A percentile compares a stretch with the other conserved stretches of the same genome.
These are phyloP conservation scores for Lepidium sativum DNA, from an alignment of 345 rosid species.

Conservation along the genomic window DNA sequence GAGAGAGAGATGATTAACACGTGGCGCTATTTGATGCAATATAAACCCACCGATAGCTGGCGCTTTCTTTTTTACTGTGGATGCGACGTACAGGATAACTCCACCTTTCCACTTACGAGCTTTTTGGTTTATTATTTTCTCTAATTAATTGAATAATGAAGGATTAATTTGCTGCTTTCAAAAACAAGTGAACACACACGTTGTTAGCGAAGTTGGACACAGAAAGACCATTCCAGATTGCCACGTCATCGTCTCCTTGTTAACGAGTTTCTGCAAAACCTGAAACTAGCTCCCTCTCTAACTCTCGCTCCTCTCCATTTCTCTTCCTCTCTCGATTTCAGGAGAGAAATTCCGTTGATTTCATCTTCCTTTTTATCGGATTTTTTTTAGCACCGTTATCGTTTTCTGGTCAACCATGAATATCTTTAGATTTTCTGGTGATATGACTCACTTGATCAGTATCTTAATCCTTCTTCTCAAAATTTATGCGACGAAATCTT, in stretches of 20 bases:
- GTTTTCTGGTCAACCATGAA: conserved; percentile 49
- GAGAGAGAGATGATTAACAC: no score
- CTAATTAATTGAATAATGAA: neutral
- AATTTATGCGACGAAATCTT: conserved; percentile 91
- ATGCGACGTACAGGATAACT: conserved; percentile 1
- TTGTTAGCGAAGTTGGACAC: neutral
- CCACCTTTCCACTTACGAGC: conserved; percentile 1
- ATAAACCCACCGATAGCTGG: conserved; percentile 6
- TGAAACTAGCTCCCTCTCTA: conserved; percentile 13
- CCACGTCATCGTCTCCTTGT: conserved; percentile 27
- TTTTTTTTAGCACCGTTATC: neutral
- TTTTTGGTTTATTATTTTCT: neutral
- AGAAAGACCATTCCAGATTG: conserved; percentile 23
- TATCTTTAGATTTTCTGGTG: conserved; percentile 89
- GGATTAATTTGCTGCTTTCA: neutral
- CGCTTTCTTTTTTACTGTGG: neutral
- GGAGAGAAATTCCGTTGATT: conserved; percentile 7
- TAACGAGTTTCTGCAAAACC: conserved; percentile 11
- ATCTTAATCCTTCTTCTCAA: conserved; percentile 89
- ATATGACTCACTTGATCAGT: conserved; percentile 88
- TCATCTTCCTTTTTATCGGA: neutral
- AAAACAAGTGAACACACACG: neutral
- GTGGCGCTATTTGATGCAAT: neutral
- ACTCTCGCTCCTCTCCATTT: neutral
- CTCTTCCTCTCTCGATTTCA: conserved; percentile 14